These are phyloP conservation scores for Talaromyces sp. DNA, from an alignment of 2,329 filamentous ascomycete genomes.

Conservation along the genomic window DNA sequence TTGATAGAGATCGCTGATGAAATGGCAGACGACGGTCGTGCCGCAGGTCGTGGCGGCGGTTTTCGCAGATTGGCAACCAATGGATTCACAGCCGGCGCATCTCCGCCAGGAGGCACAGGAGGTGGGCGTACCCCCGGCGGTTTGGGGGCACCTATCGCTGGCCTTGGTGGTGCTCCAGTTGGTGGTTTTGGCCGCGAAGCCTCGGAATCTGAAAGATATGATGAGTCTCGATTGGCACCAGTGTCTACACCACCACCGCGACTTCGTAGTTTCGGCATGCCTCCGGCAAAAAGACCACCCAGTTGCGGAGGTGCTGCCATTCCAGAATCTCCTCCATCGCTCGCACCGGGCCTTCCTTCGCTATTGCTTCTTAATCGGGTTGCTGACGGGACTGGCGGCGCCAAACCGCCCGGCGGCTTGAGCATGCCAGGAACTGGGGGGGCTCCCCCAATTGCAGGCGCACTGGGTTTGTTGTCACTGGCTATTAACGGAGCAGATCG, in stretches of 20 bases:
- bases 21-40: slow-evolving; percentile 55
- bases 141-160: slow-evolving; percentile 41
- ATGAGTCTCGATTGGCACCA: slow-evolving; percentile 63
- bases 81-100: slow-evolving; percentile 47
- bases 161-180: slow-evolving; percentile 26
- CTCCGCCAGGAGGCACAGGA: slow-evolving; percentile 43
- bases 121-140: slow-evolving; percentile 51
- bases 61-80: slow-evolving; percentile 55
- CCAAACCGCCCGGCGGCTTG: slow-evolving; percentile 58
- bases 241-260: slow-evolving; percentile 75
- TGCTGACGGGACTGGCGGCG: slow-evolving; percentile 61
- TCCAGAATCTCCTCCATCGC: slow-evolving; percentile 38
- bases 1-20: slow-evolving; percentile 56
- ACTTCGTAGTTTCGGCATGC: slow-evolving; percentile 93
- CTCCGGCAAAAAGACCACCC: slow-evolving; percentile 81
- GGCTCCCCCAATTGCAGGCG: slow-evolving; percentile 63
- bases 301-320: slow-evolving; percentile 69
- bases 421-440: slow-evolving; percentile 67
- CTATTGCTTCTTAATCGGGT: slow-evolving; percentile 79
- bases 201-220: slow-evolving; percentile 79
- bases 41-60: slow-evolving; percentile 42
- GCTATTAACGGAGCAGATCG: slow-evolving; percentile 72
- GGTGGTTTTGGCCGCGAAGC: slow-evolving; percentile 34
- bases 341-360: slow-evolving; percentile 46
- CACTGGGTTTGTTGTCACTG: slow-evolving; percentile 49